These are phyloP conservation scores for Zygnema circumcarinatum DNA, from an alignment of 139 green algal genomes.

Conservation along the genomic window DNA sequence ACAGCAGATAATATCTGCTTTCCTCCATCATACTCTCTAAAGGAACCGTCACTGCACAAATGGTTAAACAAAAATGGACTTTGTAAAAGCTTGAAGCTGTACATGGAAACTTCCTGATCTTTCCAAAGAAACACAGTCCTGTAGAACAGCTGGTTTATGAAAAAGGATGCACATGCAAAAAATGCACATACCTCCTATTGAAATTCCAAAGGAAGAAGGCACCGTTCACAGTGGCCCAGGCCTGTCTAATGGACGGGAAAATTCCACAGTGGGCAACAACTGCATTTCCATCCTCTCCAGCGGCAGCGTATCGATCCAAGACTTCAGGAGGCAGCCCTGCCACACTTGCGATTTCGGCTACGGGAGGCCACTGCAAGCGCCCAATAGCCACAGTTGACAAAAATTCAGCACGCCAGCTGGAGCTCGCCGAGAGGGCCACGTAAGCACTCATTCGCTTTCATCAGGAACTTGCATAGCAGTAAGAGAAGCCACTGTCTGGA, in stretches of 20 bases:
- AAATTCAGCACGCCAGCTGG: too few species aligned
- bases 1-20: constrained; percentile 90
- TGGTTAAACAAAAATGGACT: too few species aligned
- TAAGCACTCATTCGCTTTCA: too few species aligned
- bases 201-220: constrained; percentile 91
- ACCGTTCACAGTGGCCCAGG: constrained; percentile 92
- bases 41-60: constrained; percentile 80
- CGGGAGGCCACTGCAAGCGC: constrained; percentile 44
- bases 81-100: too few species aligned
- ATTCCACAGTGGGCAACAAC: constrained; percentile 71
- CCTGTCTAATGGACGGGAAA: constrained; percentile 81
- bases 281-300: constrained; percentile 43
- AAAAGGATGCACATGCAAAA: too few species aligned
- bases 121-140: too few species aligned
- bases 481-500: too few species aligned
- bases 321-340: constrained; percentile 37
- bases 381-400: too few species aligned
- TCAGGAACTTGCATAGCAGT: too few species aligned
- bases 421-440: too few species aligned
- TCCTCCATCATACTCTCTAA: constrained; percentile 87
- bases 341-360: constrained; percentile 23
- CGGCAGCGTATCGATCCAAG: constrained; percentile 33
- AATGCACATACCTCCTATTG: constrained; percentile 65
- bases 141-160: too few species aligned
- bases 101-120: too few species aligned